phyloP scores from a whole-genome alignment of 2,329 filamentous ascomycete genomes.

The Mycosphaerella arachidis region DNA sequence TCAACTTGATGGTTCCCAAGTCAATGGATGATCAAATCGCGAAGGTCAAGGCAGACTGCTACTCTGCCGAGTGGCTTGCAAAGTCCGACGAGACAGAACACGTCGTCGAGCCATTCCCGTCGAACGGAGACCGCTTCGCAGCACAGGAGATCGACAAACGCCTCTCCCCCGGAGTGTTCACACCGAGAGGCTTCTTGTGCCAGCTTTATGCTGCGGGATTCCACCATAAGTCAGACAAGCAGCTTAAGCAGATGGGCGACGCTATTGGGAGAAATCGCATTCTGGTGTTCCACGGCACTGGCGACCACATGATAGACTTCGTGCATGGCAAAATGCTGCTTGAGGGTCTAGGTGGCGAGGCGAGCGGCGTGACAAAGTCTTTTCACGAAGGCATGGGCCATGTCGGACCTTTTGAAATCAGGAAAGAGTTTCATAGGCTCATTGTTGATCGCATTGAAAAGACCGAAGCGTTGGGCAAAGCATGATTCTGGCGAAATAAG shows the following conservation, averaged over 20 bases:
- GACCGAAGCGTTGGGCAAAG: conserved; percentile 35
- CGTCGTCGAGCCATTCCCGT: conserved; percentile 55
- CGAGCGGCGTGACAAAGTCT: conserved; percentile 49
- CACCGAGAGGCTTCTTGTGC: conserved; percentile 63
- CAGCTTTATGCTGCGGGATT: conserved; percentile 75
- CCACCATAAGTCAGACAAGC: conserved; percentile 67
- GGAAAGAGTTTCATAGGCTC: conserved; percentile 62
- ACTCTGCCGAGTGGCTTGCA: conserved; percentile 59
- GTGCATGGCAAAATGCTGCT: conserved; percentile 66
- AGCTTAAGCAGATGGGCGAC: conserved; percentile 64
- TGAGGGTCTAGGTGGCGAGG: conserved; percentile 58
- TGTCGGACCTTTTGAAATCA: conserved; percentile 67
- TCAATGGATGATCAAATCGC: conserved; percentile 61
- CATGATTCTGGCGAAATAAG: background rate
- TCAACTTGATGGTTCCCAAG: conserved; percentile 63
- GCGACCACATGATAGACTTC: conserved; percentile 72
- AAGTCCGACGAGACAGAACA: conserved; percentile 52
- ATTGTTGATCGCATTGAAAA: conserved; percentile 57
- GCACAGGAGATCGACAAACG: conserved; percentile 75
- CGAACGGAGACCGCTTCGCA: conserved; percentile 76
- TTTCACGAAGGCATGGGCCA: conserved; percentile 72
- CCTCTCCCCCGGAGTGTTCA: conserved; percentile 56
- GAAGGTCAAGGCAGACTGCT: conserved; percentile 62
- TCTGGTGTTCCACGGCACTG: conserved; percentile 69
- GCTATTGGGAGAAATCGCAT: conserved; percentile 69